These are phyloP conservation scores for Cephalotrichum gorgonifer DNA, from an alignment of 2,329 filamentous ascomycete genomes.

Conservation along the genomic window DNA sequence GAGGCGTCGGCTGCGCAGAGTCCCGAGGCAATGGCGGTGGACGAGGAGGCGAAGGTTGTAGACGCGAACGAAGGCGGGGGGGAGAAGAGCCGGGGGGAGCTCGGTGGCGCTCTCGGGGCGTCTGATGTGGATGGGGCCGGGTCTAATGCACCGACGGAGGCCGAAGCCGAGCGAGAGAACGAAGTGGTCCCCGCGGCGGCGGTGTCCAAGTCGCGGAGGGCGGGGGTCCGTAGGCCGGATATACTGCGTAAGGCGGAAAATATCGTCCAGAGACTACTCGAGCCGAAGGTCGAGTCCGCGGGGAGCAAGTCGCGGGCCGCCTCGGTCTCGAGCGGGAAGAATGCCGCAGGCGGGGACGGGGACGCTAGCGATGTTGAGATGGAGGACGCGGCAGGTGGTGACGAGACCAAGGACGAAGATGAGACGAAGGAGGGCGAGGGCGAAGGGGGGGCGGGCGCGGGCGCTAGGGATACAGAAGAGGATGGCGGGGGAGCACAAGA, in stretches of 20 bases:
- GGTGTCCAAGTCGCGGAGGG: slow-evolving; percentile 27
- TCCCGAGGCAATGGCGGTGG: neutral
- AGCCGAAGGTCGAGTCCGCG: slow-evolving; percentile 25
- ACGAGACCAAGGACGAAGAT: slow-evolving; percentile 17
- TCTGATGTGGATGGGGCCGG: neutral
- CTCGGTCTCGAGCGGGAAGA: slow-evolving; percentile 41
- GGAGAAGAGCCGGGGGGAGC: slow-evolving; percentile 24
- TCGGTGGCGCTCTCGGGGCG: slow-evolving; percentile 10
- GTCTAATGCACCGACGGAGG: neutral
- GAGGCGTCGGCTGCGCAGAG: neutral
- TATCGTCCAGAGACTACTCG: slow-evolving; percentile 38
- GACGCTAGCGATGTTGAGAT: slow-evolving; percentile 27
- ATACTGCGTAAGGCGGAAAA: slow-evolving; percentile 53
- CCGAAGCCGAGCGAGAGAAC: neutral
- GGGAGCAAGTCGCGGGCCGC: slow-evolving; percentile 35
- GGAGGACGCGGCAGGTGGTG: slow-evolving; percentile 20
- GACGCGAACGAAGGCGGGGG: slow-evolving; percentile 23
- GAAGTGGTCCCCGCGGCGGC: slow-evolving; percentile 19
- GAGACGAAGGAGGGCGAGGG: slow-evolving; percentile 15
- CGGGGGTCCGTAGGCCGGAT: slow-evolving; percentile 43
- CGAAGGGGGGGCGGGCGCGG: slow-evolving; percentile 6
- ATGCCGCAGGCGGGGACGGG: slow-evolving; percentile 23
- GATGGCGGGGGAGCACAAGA: slow-evolving; percentile 6
- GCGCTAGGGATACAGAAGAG: slow-evolving; percentile 3
- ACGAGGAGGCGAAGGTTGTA: slow-evolving; percentile 16